Base-by-base conservation (phyloP, 176 grass and related monocot genomes). In the Areca catechu region DNA sequence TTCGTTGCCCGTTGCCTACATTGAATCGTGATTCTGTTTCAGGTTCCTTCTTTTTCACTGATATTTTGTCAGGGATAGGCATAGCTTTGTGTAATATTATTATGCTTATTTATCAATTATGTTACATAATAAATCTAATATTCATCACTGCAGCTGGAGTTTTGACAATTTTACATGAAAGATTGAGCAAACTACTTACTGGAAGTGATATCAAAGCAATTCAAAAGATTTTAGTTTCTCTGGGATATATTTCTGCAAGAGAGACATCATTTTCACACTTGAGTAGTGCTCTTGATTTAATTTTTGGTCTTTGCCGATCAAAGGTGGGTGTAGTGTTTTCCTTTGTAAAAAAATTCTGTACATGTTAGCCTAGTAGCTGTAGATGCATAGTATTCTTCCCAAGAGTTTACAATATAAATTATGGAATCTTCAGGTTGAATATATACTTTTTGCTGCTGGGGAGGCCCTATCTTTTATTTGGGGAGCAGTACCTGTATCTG, bases 401-500 rank as follows among this genome's bases (percentile, higher is more conserved):
- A 10, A 58, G 12, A 67, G 5, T 55, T 64, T 55, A 20, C 30
- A 24, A 66, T 29, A 50, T 24, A 16, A 55, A 19, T 23, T 62
- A 49, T 64, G 28, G 17, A 62, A 48, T 69, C 43, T 70, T 72
- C 49, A 95, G 91, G 91, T 95, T 9, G 91, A 95, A 80, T 86
- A 95, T 73, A 76, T 95, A 50, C 86, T 95, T 67, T 95, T 95
- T 84, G 74, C 91, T 73, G 80, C 82, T 28, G 91, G 90, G 2
- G 91, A 95, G 71, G 91, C 91, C 50, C 58, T 90, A 67, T 90
- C 86, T 79, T 95, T 90, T 75, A 95, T 95, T 90, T 95, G 91
- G 91, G 86, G 86, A 25, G 80, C 84, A 67, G 79, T 95, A 63
- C 83, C 91, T 61, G 74, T 89, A 50, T 81, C 86, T 48, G 67